Evolutionary conservation across 2,329 filamentous ascomycete genomes (phyloP).

Genomic region (Stylonectria norvegica): DNA sequence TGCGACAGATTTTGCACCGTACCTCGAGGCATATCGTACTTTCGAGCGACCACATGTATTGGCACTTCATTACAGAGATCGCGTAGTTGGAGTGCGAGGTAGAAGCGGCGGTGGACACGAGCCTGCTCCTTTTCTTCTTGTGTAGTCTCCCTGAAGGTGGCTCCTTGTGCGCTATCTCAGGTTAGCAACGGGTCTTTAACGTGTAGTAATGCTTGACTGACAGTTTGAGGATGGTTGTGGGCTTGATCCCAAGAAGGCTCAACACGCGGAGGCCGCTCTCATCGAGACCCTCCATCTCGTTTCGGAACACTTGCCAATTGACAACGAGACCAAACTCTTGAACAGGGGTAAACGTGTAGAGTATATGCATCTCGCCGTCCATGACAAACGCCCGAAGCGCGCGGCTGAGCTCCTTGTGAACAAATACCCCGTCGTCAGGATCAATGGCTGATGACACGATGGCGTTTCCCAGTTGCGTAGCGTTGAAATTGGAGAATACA

Average conservation of each 20-base stretch:
- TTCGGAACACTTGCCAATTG: constrained; percentile 70
- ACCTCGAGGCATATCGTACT: constrained; percentile 68
- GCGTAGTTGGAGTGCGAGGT: constrained; percentile 71
- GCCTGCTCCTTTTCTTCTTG: constrained; percentile 57
- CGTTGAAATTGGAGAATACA: constrained; percentile 49
- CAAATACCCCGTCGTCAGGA: constrained; percentile 71
- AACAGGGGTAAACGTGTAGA: constrained; percentile 74
- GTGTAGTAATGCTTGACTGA: constrained; percentile 33
- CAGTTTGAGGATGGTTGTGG: constrained; percentile 64
- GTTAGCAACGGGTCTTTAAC: constrained; percentile 15
- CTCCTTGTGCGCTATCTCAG: constrained; percentile 59
- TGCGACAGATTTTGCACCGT: constrained; percentile 69
- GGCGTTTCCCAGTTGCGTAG: constrained; percentile 65
- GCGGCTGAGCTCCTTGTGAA: constrained; percentile 64
- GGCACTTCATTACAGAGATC: constrained; percentile 76
- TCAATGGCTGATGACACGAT: constrained; percentile 70
- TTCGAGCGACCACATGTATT: constrained; percentile 64
- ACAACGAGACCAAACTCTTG: constrained; percentile 55
- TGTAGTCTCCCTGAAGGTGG: constrained; percentile 59
- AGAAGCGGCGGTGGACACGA: constrained; percentile 68
- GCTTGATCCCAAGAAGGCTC: constrained; percentile 64
- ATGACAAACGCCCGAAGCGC: constrained; percentile 72
- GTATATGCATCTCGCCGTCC: constrained; percentile 76
- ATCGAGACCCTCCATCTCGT: constrained; percentile 67
- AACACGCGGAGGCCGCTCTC: constrained; percentile 69